Conservation (phyloP, 1,139 yeast genomes). For the Wickerhamomyces sp. region DNA sequence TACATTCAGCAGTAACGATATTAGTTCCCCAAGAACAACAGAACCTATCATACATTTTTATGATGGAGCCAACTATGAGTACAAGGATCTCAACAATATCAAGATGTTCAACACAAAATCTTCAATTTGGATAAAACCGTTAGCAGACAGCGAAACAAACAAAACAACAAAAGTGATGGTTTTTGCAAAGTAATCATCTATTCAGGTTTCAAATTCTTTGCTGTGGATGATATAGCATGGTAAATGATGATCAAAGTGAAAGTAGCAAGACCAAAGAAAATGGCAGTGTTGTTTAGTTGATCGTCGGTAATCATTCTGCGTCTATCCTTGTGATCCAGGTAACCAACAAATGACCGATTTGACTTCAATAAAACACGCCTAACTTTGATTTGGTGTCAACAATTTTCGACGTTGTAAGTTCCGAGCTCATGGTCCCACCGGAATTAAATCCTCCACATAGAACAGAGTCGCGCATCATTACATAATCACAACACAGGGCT, state of each 20-base stretch:
- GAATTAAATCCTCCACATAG: no score
- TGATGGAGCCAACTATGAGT: no score
- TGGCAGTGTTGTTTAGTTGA: conserved; percentile 70
- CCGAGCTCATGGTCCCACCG: no score
- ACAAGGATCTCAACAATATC: no score
- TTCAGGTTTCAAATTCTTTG: conserved; percentile 13
- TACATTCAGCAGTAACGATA: no score
- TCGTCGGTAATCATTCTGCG: conserved; percentile 69
- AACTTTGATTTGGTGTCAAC: neutral
- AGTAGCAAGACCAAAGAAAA: conserved; percentile 71
- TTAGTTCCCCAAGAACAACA: no score
- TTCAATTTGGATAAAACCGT: neutral
- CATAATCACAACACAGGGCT: no score
- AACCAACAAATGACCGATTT: neutral
- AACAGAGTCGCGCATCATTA: no score
- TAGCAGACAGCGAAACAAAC: neutral
- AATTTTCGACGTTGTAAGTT: neutral
- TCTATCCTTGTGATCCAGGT: neutral
- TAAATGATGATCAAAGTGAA: conserved; percentile 67
- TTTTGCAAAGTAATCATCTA: neutral
- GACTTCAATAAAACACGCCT: neutral
- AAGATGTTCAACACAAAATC: no score
- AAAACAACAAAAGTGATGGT: neutral
- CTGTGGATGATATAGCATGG: conserved; percentile 42
- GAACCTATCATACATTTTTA: no score